phyloP scores from a whole-genome alignment of 306 rosid genomes.

The Cucumis sativus region Cucumber_9930_V3 NC_026657.2:35811001-35811500 shows the following conservation, averaged over 20 bases:
- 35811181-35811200: conserved; percentile 99
- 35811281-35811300: neutral
- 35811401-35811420: no score
- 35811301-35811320: neutral
- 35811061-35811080: conserved; percentile 86
- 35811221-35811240: conserved; percentile 28
- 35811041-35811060: neutral
- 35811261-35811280: neutral
- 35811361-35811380: neutral
- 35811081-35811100: conserved; percentile 98
- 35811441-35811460: neutral
- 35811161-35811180: conserved; percentile 98
- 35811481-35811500: neutral
- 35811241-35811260: neutral
- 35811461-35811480: neutral
- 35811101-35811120: conserved; percentile 97
- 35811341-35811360: neutral
- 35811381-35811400: neutral
- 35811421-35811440: neutral
- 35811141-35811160: conserved; percentile 93
- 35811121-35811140: conserved; percentile 94
- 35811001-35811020: neutral
- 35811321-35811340: neutral
- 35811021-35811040: neutral
- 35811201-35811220: conserved; percentile 87